These are phyloP conservation scores for Neurospora terricola DNA, from an alignment of 495 filamentous ascomycete genomes.

Conservation along the genomic window DNA sequence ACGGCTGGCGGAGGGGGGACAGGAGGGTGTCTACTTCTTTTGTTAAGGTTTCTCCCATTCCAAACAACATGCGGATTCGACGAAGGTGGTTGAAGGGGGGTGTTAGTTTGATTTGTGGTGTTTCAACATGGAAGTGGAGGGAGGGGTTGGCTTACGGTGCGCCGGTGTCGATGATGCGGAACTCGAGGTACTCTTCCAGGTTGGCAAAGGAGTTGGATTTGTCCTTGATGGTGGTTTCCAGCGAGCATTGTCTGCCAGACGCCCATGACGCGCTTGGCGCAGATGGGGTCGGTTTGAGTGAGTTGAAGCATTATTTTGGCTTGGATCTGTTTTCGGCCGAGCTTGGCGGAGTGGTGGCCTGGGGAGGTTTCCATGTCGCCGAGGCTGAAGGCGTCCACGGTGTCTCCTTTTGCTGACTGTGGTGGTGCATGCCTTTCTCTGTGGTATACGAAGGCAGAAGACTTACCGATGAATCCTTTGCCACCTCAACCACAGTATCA, in stretches of 20 bases:
- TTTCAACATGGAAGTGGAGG: not conserved
- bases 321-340: not conserved
- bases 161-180: not conserved
- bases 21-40: not conserved
- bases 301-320: not conserved
- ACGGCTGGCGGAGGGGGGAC: not conserved
- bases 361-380: not conserved
- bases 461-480: not conserved
- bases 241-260: not conserved
- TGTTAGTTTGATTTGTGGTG: not conserved
- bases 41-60: not conserved
- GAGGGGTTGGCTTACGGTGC: too few species aligned
- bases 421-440: too few species aligned
- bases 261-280: not conserved
- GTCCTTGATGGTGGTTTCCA: not conserved
- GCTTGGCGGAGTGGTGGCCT: not conserved
- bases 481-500: not conserved
- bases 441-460: too few species aligned
- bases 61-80: not conserved
- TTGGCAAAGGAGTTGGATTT: not conserved
- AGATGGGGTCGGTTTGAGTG: not conserved
- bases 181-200: constrained; percentile 5
- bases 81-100: too few species aligned
- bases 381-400: not conserved
- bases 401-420: not conserved